Evolutionary conservation across 202 grass and related monocot genomes (phyloP), one percentile per base, ranked within the genome.

Genomic region (Schoenoplectus triqueter): DNA sequence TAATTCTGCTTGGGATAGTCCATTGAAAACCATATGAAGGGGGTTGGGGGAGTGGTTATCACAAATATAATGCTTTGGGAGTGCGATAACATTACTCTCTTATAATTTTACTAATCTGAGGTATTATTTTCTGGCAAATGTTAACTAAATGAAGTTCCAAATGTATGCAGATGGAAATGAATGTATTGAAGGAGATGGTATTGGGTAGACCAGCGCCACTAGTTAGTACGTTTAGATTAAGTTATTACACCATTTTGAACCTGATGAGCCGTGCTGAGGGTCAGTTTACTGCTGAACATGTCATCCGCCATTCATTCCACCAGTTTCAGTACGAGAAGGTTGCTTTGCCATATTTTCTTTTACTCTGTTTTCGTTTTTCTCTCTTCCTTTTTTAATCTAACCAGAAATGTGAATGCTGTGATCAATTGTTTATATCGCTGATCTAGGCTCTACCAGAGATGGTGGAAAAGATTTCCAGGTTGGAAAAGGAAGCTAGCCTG

Each of bases 251-350:
- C 55, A 99, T 99, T 85, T 83, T 99, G 84, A 99, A 99, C 88
- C 84, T 99, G 75, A 82, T 99, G 96, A 99, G 96, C 87, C 96
- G 91, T 62, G 96, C 89, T 13, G 96, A 99, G 87, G 93, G 96
- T 82, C 96, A 99, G 74, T 99, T 96, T 89, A 99, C 93, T n/a
- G 96, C 96, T 86, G 96, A 99, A 82, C 93, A 96, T 90, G 96
- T 94, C 66, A 99, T 96, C 81, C 91, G 89, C 64, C 87, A 99
- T 94, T 99, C 96, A 77, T 99, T 99, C 88, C 96, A 99, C 87
- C 93, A 99, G 69, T 99, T 99, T 87, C 93, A 99, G 75, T 99
- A 94, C 70, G 96, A 96, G 83, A 99, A 96, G 96, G 96, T 99
- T 75, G 64, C 78, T 85, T 85, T 84, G 44, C 41, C 13, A 81